A percentile compares a stretch with the other conserved stretches of the same genome.
Conservation (phyloP, 2,329 filamentous ascomycete species). For the Neopestalotiopsis clavispora region DNA sequence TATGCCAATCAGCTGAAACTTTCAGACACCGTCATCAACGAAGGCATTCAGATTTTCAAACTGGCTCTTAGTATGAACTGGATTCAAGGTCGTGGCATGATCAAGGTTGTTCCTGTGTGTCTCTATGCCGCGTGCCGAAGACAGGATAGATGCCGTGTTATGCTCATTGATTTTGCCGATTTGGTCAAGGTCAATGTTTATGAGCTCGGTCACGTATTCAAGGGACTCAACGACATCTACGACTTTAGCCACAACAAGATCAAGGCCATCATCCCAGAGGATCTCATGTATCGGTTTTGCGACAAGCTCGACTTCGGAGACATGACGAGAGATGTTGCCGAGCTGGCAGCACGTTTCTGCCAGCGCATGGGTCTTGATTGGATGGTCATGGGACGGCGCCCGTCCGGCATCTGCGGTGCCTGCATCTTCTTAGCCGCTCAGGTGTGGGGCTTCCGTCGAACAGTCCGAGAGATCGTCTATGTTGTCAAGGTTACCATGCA, state of each 20-base stretch:
- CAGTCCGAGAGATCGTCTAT: slow-evolving; percentile 93
- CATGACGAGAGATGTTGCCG: slow-evolving; percentile 81
- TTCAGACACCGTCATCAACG: slow-evolving; percentile 66
- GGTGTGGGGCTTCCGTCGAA: slow-evolving; percentile 97
- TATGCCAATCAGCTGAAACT: slow-evolving; percentile 65
- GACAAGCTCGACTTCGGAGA: slow-evolving; percentile 89
- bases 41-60: slow-evolving; percentile 76
- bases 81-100: slow-evolving; percentile 83
- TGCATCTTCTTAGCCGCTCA: slow-evolving; percentile 93
- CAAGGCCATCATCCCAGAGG: slow-evolving; percentile 80
- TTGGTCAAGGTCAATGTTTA: slow-evolving; percentile 86
- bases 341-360: slow-evolving; percentile 85
- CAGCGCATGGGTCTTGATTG: slow-evolving; percentile 95
- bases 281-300: slow-evolving; percentile 89
- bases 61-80: slow-evolving; percentile 77
- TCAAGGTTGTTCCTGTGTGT: slow-evolving; percentile 87
- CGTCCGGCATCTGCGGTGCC: slow-evolving; percentile 91
- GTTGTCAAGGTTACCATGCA: slow-evolving; percentile 95
- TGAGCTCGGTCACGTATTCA: slow-evolving; percentile 88
- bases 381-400: slow-evolving; percentile 94
- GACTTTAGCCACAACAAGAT: slow-evolving; percentile 65
- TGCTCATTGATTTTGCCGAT: slow-evolving; percentile 96
- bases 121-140: slow-evolving; percentile 88
- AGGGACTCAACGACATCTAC: slow-evolving; percentile 75
- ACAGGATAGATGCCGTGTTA: slow-evolving; percentile 78